A percentile compares a stretch with the other conserved stretches of the same genome.
Conservation (phyloP, 208 protist genomes). For the Acanthamoeba polyphaga region DNA sequence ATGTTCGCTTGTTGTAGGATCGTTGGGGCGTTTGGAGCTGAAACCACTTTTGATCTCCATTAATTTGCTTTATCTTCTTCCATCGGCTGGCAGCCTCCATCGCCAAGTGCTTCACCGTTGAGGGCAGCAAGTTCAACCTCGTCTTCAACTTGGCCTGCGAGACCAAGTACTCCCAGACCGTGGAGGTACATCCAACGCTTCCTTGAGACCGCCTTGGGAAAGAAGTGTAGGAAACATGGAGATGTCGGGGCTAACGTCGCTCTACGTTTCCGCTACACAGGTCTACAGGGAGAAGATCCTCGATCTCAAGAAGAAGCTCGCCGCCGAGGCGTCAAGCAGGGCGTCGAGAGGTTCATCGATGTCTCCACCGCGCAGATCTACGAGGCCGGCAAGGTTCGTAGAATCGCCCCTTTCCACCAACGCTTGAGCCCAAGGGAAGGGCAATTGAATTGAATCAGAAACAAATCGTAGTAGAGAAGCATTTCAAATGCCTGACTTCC, state of each 20-base stretch:
- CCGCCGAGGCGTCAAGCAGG: slow-evolving; percentile 87
- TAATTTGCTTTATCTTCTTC: slow-evolving; percentile 73
- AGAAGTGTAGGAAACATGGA: too few relatives aligned
- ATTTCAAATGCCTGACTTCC: not conserved
- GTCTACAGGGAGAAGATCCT: slow-evolving; percentile 86
- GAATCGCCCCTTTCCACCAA: not conserved
- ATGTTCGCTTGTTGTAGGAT: too few relatives aligned
- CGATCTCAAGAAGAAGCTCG: slow-evolving; percentile 89
- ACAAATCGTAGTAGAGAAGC: not conserved
- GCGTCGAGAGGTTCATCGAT: slow-evolving; percentile 92
- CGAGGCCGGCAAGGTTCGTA: slow-evolving; percentile 83
- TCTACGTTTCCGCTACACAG: not conserved
- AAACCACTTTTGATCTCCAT: too few relatives aligned
- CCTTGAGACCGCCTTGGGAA: not conserved
- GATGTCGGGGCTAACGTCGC: too few relatives aligned
- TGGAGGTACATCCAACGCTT: slow-evolving; percentile 70
- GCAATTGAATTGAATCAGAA: not conserved
- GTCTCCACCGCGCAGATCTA: slow-evolving; percentile 95
- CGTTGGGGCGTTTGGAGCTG: too few relatives aligned
- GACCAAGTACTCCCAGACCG: slow-evolving; percentile 92
- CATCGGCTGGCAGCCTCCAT: slow-evolving; percentile 81
- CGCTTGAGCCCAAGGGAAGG: not conserved
- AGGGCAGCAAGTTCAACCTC: slow-evolving; percentile 87
- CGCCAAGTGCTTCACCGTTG: slow-evolving; percentile 89
- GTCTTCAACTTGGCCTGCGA: slow-evolving; percentile 94